phyloP scores from a whole-genome alignment of 2,329 filamentous ascomycete species.

The Pseudogymnoascus sp. region DNA sequence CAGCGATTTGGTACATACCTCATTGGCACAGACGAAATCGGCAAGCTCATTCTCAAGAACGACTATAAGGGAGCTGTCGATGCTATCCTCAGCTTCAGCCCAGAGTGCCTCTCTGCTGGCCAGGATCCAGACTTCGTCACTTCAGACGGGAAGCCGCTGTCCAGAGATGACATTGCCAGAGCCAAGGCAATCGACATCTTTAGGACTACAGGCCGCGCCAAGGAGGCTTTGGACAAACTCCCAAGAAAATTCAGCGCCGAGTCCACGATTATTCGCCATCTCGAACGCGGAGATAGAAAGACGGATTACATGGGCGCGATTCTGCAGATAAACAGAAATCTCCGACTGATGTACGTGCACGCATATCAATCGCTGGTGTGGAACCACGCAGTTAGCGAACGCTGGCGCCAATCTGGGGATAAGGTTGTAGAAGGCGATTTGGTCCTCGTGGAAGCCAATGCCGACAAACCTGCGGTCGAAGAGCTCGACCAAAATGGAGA shows the following conservation, averaged over 20 bases:
- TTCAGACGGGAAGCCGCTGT: conserved; percentile 40
- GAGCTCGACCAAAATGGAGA: conserved; percentile 32
- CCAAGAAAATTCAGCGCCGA: conserved; percentile 81
- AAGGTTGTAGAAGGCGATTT: conserved; percentile 79
- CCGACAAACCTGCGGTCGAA: conserved; percentile 16
- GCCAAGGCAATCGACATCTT: conserved; percentile 73
- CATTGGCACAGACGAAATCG: conserved; percentile 77
- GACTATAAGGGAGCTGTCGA: conserved; percentile 76
- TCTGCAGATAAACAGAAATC: conserved; percentile 66
- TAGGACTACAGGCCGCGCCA: conserved; percentile 49
- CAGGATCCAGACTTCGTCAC: conserved; percentile 36
- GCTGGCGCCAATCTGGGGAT: conserved; percentile 67
- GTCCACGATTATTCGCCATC: conserved; percentile 65
- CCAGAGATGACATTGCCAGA: conserved; percentile 68
- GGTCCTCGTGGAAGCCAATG: conserved; percentile 22
- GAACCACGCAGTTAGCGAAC: conserved; percentile 76
- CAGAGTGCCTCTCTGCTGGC: conserved; percentile 49
- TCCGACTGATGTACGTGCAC: conserved; percentile 92
- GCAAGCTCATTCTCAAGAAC: conserved; percentile 71
- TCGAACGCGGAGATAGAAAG: conserved; percentile 38
- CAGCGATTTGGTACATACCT: conserved; percentile 89
- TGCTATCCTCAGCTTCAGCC: conserved; percentile 65
- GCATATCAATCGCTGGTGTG: conserved; percentile 93
- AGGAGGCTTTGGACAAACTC: conserved; percentile 56
- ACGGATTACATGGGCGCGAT: conserved; percentile 76